These are phyloP conservation scores for Phialemonium atrogriseum DNA, from an alignment of 2,329 filamentous ascomycete genomes.

Conservation along the genomic window DNA sequence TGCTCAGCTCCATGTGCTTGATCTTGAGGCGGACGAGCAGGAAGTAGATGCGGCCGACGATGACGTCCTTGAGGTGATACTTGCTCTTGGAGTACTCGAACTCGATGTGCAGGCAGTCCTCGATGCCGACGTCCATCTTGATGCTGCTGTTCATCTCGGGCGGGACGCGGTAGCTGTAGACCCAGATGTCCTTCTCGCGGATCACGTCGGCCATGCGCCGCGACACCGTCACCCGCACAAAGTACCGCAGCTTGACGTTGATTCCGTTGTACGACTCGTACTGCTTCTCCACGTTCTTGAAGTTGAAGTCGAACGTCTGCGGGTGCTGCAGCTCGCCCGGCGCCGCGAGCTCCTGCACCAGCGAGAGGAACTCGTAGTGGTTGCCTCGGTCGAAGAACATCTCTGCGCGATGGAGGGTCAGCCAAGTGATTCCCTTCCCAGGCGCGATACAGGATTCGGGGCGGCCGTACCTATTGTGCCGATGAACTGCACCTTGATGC, in stretches of 20 bases:
- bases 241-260: constrained; percentile 98
- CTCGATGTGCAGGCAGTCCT: constrained; percentile 98
- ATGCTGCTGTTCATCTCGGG: constrained; percentile 97
- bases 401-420: constrained; percentile 45
- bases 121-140: constrained; percentile 99
- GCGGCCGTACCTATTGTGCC: constrained; percentile 75
- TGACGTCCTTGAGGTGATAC: constrained; percentile 98
- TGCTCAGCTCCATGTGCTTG: constrained; percentile 98
- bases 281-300: constrained; percentile 99
- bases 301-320: constrained; percentile 98
- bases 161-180: constrained; percentile 96
- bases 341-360: constrained; percentile 92
- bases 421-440: not conserved
- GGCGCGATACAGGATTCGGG: constrained; percentile 3
- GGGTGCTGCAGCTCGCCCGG: constrained; percentile 97
- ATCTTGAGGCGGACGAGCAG: constrained; percentile 95
- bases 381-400: constrained; percentile 99
- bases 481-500: constrained; percentile 99
- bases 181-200: constrained; percentile 99
- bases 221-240: constrained; percentile 92
- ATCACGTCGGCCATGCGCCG: constrained; percentile 96
- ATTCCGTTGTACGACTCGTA: constrained; percentile 99
- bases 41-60: constrained; percentile 98
- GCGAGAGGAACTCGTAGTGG: constrained; percentile 96
- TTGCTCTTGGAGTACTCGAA: constrained; percentile 99